These are phyloP conservation scores for Babesia bigemina DNA, from an alignment of 169 alveolate species.

Conservation along the genomic window DNA sequence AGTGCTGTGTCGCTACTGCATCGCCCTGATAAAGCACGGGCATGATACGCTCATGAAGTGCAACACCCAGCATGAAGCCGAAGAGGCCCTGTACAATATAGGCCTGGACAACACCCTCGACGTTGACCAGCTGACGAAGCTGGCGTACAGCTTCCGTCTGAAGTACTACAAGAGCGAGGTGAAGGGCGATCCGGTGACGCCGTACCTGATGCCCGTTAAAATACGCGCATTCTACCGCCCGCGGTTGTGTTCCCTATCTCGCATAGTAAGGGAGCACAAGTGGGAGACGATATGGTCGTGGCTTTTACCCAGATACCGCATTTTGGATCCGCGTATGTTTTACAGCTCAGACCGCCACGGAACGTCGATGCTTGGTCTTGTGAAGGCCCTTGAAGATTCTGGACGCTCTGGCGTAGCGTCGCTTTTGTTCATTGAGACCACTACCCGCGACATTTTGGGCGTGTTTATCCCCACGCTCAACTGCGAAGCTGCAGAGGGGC, in stretches of 20 bases:
- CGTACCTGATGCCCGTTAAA: constrained; percentile 74
- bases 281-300: constrained; percentile 78
- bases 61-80: constrained; percentile 69
- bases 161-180: constrained; percentile 68
- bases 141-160: constrained; percentile 73
- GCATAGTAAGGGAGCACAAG: constrained; percentile 59
- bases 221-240: constrained; percentile 78
- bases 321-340: constrained; percentile 56
- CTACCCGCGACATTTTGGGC: constrained; percentile 38
- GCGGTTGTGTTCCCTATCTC: constrained; percentile 61
- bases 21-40: constrained; percentile 69
- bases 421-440: constrained; percentile 56
- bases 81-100: constrained; percentile 69
- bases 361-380: constrained; percentile 41
- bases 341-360: constrained; percentile 63
- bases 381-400: constrained; percentile 37
- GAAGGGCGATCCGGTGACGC: constrained; percentile 45
- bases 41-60: constrained; percentile 67
- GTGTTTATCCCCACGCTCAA: constrained; percentile 54
- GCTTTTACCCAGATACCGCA: constrained; percentile 58
- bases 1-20: constrained; percentile 72
- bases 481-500: constrained; percentile 33
- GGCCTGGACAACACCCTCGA: constrained; percentile 68
- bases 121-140: constrained; percentile 70
- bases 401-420: constrained; percentile 29